phyloP scores from a whole-genome alignment of 495 filamentous ascomycete genomes.

The Podospora comata region DNA sequence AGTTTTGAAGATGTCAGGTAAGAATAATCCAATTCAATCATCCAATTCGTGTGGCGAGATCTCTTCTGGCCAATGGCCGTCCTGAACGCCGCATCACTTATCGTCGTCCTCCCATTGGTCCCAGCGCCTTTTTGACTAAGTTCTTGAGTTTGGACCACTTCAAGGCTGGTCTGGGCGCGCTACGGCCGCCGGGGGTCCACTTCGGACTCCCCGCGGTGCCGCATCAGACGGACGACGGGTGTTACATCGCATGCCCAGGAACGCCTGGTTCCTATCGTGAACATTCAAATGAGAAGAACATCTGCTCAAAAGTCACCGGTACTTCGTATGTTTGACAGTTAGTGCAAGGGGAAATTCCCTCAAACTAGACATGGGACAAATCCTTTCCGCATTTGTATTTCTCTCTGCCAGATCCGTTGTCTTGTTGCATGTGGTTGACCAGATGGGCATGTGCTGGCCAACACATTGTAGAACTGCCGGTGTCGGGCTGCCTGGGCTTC shows the following conservation, averaged over 20 bases:
- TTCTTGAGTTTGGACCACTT: too few species aligned
- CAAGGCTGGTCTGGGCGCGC: background rate
- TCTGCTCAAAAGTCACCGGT: background rate
- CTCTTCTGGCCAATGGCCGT: background rate
- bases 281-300: background rate
- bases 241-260: background rate
- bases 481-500: background rate
- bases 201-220: slow-evolving; percentile 3
- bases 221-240: background rate
- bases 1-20: slow-evolving; percentile 9
- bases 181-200: slow-evolving; percentile 5
- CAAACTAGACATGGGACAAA: background rate
- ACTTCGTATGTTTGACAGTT: background rate
- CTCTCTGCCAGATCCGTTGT: background rate
- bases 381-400: background rate
- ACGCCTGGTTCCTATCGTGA: background rate
- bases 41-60: slow-evolving; percentile 11
- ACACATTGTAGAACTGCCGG: background rate
- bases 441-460: background rate
- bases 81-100: slow-evolving; percentile 11
- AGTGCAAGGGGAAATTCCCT: background rate
- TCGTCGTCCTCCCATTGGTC: slow-evolving; percentile 14
- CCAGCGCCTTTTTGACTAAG: background rate
- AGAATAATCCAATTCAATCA: slow-evolving; percentile 22
- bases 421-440: background rate